Base-by-base conservation (phyloP, 768 basidiomycete species). In the Leucocoprinus leucothites region DNA sequence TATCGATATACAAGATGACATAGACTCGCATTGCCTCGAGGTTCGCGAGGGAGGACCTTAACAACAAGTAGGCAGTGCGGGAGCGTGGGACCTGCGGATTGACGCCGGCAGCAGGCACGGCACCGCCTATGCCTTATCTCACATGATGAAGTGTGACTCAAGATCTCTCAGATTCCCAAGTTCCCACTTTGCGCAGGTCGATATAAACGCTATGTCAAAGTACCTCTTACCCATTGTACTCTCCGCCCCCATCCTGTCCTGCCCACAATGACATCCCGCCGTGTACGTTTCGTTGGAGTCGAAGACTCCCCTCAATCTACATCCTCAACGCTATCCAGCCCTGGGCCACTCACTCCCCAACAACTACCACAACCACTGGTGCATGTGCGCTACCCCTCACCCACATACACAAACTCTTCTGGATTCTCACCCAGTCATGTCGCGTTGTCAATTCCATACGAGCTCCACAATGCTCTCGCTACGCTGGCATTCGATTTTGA, bases 21-120 rank as follows among this genome's bases (percentile, higher is more conserved):
- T 46, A 14, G 24, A 52, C 9, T n/a, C 21, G 52, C 44, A 53
- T 35, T 35, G 52, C 52, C 44, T 45, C 16, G 52, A 53, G 52
- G 52, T 44, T 53, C 52, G 24, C 44, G n/a, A n/a, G 21, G 24
- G 24, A 24, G 42, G 44, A 46, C 21, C 14, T 47, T 16, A 47
- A 36, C 21, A 38, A 34, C 35, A 46, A 47, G 6, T 19, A n/a
- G 40, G 44, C 52, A 44, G 52, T 38, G 52, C 43, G 3, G 25
- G 35, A 11, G 19, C 24, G 52, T 38, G 52, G 11, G 34, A 46
- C 31, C 31, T 31, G 31, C 6, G 11, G 5, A 5, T 31, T 31
- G 31, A 31, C 31, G 31, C 11, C 31, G 31, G 31, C 31, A n/a
- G 18, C 13, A 19, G 22, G 31, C 14, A 8, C 43, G 21, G 43